Conservation (phyloP, 306 rosid species). For the Casuarina cunninghamiana region DNA sequence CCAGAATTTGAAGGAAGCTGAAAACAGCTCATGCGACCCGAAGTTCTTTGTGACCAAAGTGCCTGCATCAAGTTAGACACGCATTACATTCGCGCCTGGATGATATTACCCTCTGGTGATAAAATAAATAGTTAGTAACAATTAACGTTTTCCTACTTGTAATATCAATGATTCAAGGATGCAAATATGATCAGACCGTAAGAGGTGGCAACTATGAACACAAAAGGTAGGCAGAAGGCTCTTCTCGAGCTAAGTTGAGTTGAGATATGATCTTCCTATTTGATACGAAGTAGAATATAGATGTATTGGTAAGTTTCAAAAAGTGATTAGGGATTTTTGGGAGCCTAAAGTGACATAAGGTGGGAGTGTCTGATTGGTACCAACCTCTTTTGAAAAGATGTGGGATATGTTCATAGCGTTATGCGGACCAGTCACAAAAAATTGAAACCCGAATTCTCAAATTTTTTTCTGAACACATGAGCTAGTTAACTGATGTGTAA, state of each 20-base stretch:
- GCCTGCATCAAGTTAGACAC: background rate
- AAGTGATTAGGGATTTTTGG: background rate
- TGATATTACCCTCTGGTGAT: too few relatives aligned
- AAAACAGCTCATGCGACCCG: background rate
- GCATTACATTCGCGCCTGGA: too few relatives aligned
- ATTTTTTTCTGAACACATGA: background rate
- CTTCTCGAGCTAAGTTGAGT: background rate
- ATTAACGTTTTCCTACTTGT: too few relatives aligned
- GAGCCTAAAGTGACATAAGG: background rate
- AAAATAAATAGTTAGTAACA: too few relatives aligned
- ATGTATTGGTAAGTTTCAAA: background rate
- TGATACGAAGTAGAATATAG: background rate
- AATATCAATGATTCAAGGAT: too few relatives aligned
- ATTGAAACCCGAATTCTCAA: background rate
- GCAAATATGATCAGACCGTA: too few relatives aligned
- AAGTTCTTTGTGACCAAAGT: background rate
- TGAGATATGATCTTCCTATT: background rate
- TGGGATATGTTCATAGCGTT: background rate
- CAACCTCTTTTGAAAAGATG: background rate
- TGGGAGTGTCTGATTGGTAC: background rate
- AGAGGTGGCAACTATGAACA: too few relatives aligned
- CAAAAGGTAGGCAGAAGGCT: background rate
- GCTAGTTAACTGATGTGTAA: constrained; percentile 8
- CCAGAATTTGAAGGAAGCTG: background rate
- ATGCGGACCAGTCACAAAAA: background rate